Base-by-base conservation (phyloP, 257 asterid species). In the Scutellaria barbata region DNA sequence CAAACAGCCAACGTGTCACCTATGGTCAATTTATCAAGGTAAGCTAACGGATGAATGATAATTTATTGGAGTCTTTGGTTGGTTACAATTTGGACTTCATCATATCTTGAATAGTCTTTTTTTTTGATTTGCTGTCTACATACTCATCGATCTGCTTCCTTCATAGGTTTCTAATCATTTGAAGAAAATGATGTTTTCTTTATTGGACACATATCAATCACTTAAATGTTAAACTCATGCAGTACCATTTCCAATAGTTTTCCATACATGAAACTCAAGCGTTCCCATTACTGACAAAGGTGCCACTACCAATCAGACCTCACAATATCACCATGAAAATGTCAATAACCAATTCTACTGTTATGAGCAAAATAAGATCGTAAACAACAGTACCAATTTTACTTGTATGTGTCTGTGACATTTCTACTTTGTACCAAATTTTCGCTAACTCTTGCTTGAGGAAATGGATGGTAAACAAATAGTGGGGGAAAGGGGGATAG, bases 1-100 rank as follows among this genome's bases (percentile, higher is more conserved):
- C 99, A 54, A 88, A 95, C 81, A 92, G 98, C 81, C 95, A 95
- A 81, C 99, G 99, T 25, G 99, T 95, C 47, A 88, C 96, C 20
- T 95, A 92, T 74, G 85, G 92, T 72, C 98, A 95, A 71, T 95
- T 95, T 85, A 88, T 95, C 71, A 95, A 88, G 99, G 99, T 95
- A 52, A 74, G 87, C 63, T 74, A 40, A 60, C 69, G 69, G 64
- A 60, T 57, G 57, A 70, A 30, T 45, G 55, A 16, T 41, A 71
- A 37, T 63, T 42, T 37, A 8, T 69, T 30, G 35, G 4, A 30
- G 35, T 4, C 35, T 4, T 61, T 14, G 9, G 64, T 58, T 68
- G 37, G 6, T 43, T 74, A 35, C 58, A 40, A 10, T 40, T n/a
- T 37, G 41, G 56, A 71, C 59, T 20, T 13, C 20, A 14, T 10